These are phyloP conservation scores for Diophrys sp. DNA, from an alignment of 73 alveolate species.

Conservation along the genomic window DNA sequence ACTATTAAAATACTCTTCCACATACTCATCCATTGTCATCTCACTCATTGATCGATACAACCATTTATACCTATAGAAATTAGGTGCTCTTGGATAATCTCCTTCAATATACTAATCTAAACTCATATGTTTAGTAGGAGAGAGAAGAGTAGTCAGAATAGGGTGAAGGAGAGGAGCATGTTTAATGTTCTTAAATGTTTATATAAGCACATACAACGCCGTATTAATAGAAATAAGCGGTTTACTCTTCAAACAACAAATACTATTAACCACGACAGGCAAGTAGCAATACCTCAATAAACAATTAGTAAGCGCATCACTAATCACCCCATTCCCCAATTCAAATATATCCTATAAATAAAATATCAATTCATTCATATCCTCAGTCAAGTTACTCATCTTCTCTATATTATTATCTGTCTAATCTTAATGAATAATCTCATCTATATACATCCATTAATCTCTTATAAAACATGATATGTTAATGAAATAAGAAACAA, in stretches of 20 bases:
- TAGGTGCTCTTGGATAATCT: conserved; percentile 1
- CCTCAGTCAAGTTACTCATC: conserved; percentile 26
- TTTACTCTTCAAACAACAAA: conserved; percentile 24
- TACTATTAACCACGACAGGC: conserved; percentile 32
- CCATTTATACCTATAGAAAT: neutral
- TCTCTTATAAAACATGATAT: conserved; percentile 67
- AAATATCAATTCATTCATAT: conserved; percentile 40
- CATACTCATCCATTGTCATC: neutral
- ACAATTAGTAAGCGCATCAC: conserved; percentile 28
- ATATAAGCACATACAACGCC: conserved; percentile 37
- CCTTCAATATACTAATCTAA: conserved; percentile 4
- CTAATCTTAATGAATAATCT: conserved; percentile 57
- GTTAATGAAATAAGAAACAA: conserved; percentile 68
- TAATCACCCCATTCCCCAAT: conserved; percentile 12
- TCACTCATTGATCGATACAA: neutral
- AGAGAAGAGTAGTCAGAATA: neutral
- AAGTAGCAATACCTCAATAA: conserved; percentile 43
- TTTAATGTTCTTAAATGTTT: conserved; percentile 39
- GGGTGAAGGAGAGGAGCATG: conserved; percentile 12
- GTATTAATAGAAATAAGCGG: conserved; percentile 39
- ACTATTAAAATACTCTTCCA: neutral
- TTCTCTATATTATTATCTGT: conserved; percentile 22
- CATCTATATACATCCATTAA: conserved; percentile 68
- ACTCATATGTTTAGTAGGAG: neutral
- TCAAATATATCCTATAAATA: conserved; percentile 48